Percentiles rank a stretch among this genome's conserved stretches.
phyloP scores from a whole-genome alignment of 2,329 filamentous ascomycete species.

The Zymoseptoria tritici region DNA sequence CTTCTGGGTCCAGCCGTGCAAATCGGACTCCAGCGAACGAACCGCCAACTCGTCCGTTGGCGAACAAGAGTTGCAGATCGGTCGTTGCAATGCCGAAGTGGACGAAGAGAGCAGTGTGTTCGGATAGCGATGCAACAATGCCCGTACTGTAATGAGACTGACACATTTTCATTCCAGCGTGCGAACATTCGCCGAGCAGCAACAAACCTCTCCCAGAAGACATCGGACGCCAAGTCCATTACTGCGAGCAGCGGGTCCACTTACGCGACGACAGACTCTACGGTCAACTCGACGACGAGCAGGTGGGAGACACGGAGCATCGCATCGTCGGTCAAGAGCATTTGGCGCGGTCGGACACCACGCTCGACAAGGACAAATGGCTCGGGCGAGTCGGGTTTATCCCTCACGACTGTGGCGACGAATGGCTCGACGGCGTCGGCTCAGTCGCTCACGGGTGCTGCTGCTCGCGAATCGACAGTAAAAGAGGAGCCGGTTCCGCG shows the following conservation, averaged over 20 bases:
- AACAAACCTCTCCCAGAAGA: neutral
- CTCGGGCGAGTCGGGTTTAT: neutral
- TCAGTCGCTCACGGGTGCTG: neutral
- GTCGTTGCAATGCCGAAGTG: neutral
- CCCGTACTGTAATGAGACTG: neutral
- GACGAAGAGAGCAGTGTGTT: conserved; percentile 1
- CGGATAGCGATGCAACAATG: neutral
- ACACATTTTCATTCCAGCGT: neutral
- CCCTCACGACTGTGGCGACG: neutral
- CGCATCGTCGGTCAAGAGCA: neutral
- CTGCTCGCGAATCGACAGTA: neutral
- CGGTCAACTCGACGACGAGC: neutral
- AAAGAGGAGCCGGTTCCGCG: neutral
- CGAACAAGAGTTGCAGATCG: neutral
- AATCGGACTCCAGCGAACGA: neutral
- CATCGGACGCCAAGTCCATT: neutral
- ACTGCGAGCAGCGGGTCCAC: neutral
- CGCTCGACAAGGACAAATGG: neutral
- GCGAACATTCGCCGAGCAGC: neutral
- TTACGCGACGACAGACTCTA: neutral
- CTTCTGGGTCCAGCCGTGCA: neutral
- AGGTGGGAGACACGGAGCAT: neutral
- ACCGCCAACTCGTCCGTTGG: neutral
- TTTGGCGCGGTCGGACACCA: neutral
- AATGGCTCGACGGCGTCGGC: neutral